These are phyloP conservation scores for Fusarium domesticum DNA, from an alignment of 2,329 filamentous ascomycete species.

Conservation along the genomic window DNA sequence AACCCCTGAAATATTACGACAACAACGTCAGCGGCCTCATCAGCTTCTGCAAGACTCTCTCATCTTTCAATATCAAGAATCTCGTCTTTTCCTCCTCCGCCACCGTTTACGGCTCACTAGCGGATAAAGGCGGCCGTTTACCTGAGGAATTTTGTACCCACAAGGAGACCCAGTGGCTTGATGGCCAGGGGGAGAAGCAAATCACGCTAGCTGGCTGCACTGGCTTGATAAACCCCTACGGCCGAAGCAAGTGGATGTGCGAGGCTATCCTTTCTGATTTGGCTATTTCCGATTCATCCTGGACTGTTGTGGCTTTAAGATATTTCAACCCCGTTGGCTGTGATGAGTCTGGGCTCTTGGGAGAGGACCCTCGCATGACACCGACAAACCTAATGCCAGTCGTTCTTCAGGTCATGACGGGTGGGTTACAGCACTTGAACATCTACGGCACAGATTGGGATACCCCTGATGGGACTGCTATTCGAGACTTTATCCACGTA, in stretches of 20 bases:
- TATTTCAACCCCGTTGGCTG: slow-evolving; percentile 69
- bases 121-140: slow-evolving; percentile 48
- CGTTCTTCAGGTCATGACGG: slow-evolving; percentile 58
- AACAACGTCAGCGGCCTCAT: slow-evolving; percentile 65
- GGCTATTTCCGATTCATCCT: slow-evolving; percentile 55
- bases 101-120: slow-evolving; percentile 59
- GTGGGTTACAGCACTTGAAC: slow-evolving; percentile 48
- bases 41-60: slow-evolving; percentile 55
- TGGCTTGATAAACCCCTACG: slow-evolving; percentile 63
- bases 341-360: slow-evolving; percentile 59
- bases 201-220: slow-evolving; percentile 40
- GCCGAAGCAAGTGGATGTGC: slow-evolving; percentile 64
- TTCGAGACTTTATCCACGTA: slow-evolving; percentile 66
- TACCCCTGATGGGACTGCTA: slow-evolving; percentile 60
- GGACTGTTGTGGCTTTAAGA: slow-evolving; percentile 59
- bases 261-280: slow-evolving; percentile 63
- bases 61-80: slow-evolving; percentile 59
- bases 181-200: slow-evolving; percentile 19
- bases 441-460: slow-evolving; percentile 64
- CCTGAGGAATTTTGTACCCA: slow-evolving; percentile 55
- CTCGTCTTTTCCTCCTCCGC: slow-evolving; percentile 67
- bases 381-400: slow-evolving; percentile 65
- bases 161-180: slow-evolving; percentile 38
- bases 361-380: slow-evolving; percentile 58
- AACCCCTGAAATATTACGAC: slow-evolving; percentile 60